Conservation (phyloP, 2,329 filamentous ascomycete genomes). For the Cadophora sp. region DNA sequence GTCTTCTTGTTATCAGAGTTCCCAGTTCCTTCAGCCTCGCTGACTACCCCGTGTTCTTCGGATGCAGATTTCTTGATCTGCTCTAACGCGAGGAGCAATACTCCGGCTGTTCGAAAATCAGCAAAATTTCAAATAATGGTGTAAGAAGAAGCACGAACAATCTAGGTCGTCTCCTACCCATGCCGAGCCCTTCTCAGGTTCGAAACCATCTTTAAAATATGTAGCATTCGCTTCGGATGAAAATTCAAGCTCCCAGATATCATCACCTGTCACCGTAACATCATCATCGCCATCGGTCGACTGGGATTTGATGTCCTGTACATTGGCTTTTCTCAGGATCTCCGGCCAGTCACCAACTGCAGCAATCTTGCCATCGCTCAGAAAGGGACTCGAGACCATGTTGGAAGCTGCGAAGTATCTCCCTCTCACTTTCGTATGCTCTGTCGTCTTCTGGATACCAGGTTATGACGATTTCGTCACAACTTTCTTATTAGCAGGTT, state of each 20-base stretch:
- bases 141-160: conserved; percentile 8
- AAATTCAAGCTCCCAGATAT: conserved; percentile 9
- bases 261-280: background rate
- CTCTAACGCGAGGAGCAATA: background rate
- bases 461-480: background rate
- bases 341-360: background rate
- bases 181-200: background rate
- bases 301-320: background rate
- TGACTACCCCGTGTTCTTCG: background rate
- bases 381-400: background rate
- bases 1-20: too few species aligned
- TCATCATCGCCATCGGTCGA: background rate
- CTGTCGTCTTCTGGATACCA: background rate
- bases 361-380: background rate
- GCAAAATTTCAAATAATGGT: background rate
- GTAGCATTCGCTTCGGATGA: background rate
- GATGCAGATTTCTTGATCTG: background rate
- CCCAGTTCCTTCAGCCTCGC: background rate
- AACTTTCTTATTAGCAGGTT: background rate
- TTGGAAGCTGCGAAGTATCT: background rate
- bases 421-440: too few species aligned
- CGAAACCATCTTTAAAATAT: background rate
- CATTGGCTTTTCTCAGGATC: background rate
- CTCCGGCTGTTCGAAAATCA: background rate
- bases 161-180: conserved; percentile 13